Evolutionary conservation across 2,329 filamentous ascomycete genomes (phyloP).

Genomic region (Trichoderma atrobrunneum): DNA sequence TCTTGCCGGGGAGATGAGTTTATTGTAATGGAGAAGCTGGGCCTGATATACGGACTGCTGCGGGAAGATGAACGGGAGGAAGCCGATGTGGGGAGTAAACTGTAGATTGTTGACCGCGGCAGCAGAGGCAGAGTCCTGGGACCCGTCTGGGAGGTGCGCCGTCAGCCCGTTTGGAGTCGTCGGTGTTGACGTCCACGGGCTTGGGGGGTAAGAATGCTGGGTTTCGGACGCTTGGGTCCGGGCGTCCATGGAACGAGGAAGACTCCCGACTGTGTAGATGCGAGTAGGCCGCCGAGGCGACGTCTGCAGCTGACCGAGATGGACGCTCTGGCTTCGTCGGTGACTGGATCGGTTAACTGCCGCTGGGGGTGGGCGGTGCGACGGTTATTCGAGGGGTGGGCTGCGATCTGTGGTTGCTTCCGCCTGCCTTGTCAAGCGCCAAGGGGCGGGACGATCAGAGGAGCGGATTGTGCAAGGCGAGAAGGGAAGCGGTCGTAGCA

Average conservation of each 20-base stretch:
- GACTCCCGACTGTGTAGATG: constrained; percentile 18
- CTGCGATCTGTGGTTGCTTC: neutral
- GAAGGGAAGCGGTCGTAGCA: neutral
- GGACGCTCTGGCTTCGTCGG: constrained; percentile 10
- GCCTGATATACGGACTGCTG: constrained; percentile 60
- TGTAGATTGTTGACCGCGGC: constrained; percentile 32
- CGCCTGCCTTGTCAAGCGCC: neutral
- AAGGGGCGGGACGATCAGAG: neutral
- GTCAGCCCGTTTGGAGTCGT: constrained; percentile 27
- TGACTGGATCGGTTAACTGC: constrained; percentile 5
- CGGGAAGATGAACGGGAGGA: constrained; percentile 56
- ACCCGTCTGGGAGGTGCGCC: constrained; percentile 32
- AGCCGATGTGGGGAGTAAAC: constrained; percentile 47
- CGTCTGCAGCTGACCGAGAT: constrained; percentile 10
- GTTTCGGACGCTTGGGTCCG: constrained; percentile 38
- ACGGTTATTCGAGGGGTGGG: constrained; percentile 3
- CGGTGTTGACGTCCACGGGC: constrained; percentile 32
- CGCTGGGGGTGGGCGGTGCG: neutral
- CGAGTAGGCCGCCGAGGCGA: constrained; percentile 18
- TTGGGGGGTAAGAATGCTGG: constrained; percentile 38
- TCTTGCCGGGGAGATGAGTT: constrained; percentile 58
- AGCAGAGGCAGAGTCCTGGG: constrained; percentile 30
- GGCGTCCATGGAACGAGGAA: constrained; percentile 38
- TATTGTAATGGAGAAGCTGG: constrained; percentile 64
- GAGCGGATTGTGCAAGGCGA: neutral